Conservation (phyloP, 2,329 filamentous ascomycete species). For the Talaromyces islandicus region DNA sequence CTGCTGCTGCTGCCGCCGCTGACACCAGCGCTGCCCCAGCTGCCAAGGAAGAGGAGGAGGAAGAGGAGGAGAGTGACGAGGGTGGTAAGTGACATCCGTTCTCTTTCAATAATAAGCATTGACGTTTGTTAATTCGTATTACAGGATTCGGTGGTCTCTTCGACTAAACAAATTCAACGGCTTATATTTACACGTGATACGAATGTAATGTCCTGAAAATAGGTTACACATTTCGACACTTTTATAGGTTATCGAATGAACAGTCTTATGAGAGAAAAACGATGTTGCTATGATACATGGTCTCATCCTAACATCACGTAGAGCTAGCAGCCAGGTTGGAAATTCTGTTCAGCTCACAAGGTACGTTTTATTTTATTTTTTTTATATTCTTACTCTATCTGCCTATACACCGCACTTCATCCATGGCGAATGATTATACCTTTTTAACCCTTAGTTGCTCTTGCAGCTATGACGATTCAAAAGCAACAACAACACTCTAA, state of each 20-base stretch:
- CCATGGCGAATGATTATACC: conserved; percentile 52
- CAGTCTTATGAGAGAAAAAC: not conserved
- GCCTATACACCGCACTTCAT: not conserved
- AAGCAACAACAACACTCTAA: conserved; percentile 65
- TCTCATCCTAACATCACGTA: conserved; percentile 1
- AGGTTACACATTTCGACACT: conserved; percentile 26
- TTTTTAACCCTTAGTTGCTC: conserved; percentile 60
- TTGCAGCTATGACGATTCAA: conserved; percentile 49
- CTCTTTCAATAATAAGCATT: conserved; percentile 15
- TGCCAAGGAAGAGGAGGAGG: conserved; percentile 53
- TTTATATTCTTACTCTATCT: not conserved
- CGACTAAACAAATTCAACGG: conserved; percentile 44
- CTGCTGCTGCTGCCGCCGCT: conserved; percentile 55
- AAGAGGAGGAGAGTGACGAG: conserved; percentile 61
- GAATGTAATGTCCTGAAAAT: conserved; percentile 33
- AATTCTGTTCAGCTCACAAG: conserved; percentile 8
- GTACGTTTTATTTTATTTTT: not conserved
- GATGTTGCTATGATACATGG: not conserved
- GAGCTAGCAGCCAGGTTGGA: not conserved
- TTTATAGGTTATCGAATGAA: conserved; percentile 27
- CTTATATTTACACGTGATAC: conserved; percentile 18
- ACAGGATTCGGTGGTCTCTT: conserved; percentile 76
- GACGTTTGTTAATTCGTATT: conserved; percentile 28
- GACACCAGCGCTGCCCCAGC: conserved; percentile 47
- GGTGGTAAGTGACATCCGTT: conserved; percentile 36